Evolutionary conservation across 2,329 filamentous ascomycete genomes (phyloP), one percentile per base, ranked within the genome.

Genomic region (Pseudonectria buxi): DNA sequence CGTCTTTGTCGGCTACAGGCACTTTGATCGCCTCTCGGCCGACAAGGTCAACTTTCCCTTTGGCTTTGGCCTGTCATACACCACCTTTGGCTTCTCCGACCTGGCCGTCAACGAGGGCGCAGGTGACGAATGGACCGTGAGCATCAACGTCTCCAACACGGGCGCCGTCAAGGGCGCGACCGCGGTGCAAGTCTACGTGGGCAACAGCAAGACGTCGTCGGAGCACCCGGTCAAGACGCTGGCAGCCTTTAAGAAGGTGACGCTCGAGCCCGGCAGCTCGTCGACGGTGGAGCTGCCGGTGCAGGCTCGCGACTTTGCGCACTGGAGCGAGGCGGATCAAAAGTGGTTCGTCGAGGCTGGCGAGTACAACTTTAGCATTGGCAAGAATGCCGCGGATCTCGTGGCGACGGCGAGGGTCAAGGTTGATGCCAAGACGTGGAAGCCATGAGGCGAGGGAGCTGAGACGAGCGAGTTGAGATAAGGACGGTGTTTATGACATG

Each of bases 1-100:
- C 30, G 68, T 83, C 30, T 82, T 78, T 51, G 68, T 83, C 24
- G 80, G 79, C 1, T 83, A 83, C 54, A 65, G 78, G 14, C 79
- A 75, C 59, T 83, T 80, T 47, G 78, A 84, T 50, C 77, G 74
- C 45, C 22, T 43, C 13, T 15, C 29, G 0, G 13, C 15, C 6
- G 28, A 33, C 24, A 40, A 36, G 26, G 40, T 42, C 25, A 42
- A 42, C 33, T 43, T 43, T 10, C 35, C 35, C 2, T 44, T 44
- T 12, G 41, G 41, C 27, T 36, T 36, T 16, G 41, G 41, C 10
- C 22, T 44, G 10, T 44, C 41, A 6, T 44, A 44, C 16, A 44
- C 41, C 5, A 28, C 35, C 7, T 44, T 44, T 16, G 7, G 26
- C 14, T 49, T 28, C 64, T 64, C 5, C 58, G 66, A 32, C 1